A percentile compares a stretch with the other conserved stretches of the same genome.
phyloP scores from a whole-genome alignment of 371 early-diverging fungal genomes.

The Capillidium heterosporum region DNA sequence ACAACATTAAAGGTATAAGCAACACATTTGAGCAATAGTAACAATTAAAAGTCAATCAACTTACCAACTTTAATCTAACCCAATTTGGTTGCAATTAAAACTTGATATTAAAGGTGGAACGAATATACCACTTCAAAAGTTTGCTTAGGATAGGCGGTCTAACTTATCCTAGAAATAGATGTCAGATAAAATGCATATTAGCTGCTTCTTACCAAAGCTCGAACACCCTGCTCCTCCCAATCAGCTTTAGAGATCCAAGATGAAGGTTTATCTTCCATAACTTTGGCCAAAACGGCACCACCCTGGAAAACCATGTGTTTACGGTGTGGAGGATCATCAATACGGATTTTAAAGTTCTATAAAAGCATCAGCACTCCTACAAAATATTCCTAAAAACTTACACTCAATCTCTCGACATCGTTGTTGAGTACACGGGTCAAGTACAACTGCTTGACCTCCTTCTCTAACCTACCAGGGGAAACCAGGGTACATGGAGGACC shows the following conservation, averaged over 20 bases:
- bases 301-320: conserved; percentile 97
- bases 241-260: conserved; percentile 91
- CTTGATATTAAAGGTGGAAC: too few relatives aligned
- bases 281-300: conserved; percentile 91
- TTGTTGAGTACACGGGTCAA: conserved; percentile 69
- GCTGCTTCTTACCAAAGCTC: conserved; percentile 39
- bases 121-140: too few relatives aligned
- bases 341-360: conserved; percentile 90
- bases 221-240: conserved; percentile 82
- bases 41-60: too few relatives aligned
- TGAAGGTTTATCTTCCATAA: conserved; percentile 77
- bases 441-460: conserved; percentile 94
- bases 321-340: conserved; percentile 94
- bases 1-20: too few relatives aligned
- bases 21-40: too few relatives aligned
- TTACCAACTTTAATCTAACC: too few relatives aligned
- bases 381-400: conserved; percentile 17
- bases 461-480: conserved; percentile 87
- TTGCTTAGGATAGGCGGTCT: neutral
- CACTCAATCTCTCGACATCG: conserved; percentile 62
- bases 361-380: neutral
- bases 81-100: too few relatives aligned
- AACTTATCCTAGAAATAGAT: neutral
- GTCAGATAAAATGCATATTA: neutral
- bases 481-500: conserved; percentile 96